A percentile compares a stretch with the other conserved stretches of the same genome.
Conservation (phyloP, 1,284 basidiomycete species). For the Melampsora larici-populina region DNA sequence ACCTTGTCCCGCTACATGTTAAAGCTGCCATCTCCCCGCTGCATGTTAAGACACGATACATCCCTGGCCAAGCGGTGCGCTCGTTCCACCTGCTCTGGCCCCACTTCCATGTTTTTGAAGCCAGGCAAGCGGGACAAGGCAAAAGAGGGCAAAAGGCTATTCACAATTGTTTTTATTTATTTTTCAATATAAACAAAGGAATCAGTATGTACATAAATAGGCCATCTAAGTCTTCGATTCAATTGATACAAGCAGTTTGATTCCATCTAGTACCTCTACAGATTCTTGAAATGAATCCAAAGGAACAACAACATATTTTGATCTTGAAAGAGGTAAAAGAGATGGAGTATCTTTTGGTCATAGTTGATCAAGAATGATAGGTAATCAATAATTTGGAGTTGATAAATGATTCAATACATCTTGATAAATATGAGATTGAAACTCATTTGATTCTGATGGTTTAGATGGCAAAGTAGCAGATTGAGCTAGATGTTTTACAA, state of each 20-base stretch:
- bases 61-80: no score
- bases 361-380: neutral
- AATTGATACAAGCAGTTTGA: conserved; percentile 50
- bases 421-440: neutral
- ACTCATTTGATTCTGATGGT: neutral
- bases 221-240: conserved; percentile 54
- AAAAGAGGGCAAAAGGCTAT: no score
- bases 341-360: neutral
- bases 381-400: neutral
- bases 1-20: no score
- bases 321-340: conserved; percentile 49
- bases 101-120: no score
- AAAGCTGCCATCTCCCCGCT: no score
- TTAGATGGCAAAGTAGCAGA: neutral
- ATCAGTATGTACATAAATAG: no score
- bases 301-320: conserved; percentile 52
- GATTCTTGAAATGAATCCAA: conserved; percentile 53
- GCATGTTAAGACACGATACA: no score
- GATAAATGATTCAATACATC: neutral
- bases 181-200: no score
- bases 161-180: no score
- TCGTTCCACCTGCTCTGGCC: no score
- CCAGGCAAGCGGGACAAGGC: no score
- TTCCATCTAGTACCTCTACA: conserved; percentile 55
- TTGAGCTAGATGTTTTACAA: neutral